A percentile compares a stretch with the other conserved stretches of the same genome.
phyloP scores from a whole-genome alignment of 768 basidiomycete species.

The Leccinum truebloodii region DNA sequence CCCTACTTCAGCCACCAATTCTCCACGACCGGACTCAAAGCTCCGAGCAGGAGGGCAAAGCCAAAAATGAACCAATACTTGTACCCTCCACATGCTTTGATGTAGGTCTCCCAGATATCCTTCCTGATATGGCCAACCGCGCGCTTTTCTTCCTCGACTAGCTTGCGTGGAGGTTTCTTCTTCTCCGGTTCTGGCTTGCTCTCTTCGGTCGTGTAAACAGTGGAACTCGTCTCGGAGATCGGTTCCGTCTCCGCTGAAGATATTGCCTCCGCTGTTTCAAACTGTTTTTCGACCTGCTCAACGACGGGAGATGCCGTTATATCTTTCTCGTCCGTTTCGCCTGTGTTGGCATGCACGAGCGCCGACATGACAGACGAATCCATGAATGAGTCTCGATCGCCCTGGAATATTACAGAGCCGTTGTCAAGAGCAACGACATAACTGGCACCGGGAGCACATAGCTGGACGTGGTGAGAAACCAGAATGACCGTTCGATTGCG shows the following conservation, averaged over 20 bases:
- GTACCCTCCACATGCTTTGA: conserved; percentile 50
- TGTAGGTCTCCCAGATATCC: conserved; percentile 65
- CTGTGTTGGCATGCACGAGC: conserved; percentile 59
- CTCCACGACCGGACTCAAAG: conserved; percentile 66
- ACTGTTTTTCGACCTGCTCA: conserved; percentile 4
- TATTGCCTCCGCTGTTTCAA: conserved; percentile 20
- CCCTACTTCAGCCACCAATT: conserved; percentile 67
- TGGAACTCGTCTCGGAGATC: conserved; percentile 45
- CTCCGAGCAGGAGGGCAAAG: conserved; percentile 52
- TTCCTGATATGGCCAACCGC: conserved; percentile 68
- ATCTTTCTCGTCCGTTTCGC: conserved; percentile 47
- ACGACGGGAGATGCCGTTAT: conserved; percentile 16
- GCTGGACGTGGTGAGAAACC: conserved; percentile 92
- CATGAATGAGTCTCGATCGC: conserved; percentile 63
- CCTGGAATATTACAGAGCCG: conserved; percentile 71
- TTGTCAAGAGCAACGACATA: conserved; percentile 82
- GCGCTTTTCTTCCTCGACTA: conserved; percentile 83
- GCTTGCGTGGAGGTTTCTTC: conserved; percentile 72
- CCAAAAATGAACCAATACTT: conserved; percentile 60
- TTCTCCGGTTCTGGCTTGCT: conserved; percentile 41
- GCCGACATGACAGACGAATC: conserved; percentile 64
- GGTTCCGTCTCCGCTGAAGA: conserved; percentile 25
- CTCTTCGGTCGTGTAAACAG: conserved; percentile 39
- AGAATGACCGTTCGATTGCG: conserved; percentile 80
- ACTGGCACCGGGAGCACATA: conserved; percentile 76